phyloP scores from a whole-genome alignment of 257 asterid genomes.

The Eucommia ulmoides region DNA sequence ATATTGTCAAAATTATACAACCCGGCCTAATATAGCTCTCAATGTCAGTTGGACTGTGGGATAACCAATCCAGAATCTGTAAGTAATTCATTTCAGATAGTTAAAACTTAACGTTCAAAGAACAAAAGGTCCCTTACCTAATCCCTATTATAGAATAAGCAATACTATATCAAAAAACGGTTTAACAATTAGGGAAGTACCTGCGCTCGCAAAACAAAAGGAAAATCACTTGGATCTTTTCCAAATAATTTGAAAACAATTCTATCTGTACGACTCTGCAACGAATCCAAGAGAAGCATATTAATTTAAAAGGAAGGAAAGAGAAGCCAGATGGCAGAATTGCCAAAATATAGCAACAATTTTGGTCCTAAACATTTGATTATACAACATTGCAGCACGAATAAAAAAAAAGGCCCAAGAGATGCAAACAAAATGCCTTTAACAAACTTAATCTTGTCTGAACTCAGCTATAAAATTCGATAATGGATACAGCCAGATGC shows the following conservation, averaged over 20 bases:
- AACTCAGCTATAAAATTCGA: no score
- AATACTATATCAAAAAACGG: no score
- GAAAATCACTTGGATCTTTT: constrained; percentile 69
- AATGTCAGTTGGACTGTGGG: constrained; percentile 79
- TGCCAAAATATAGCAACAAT: background rate
- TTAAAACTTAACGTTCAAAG: no score
- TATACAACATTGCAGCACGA: no score
- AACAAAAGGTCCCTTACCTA: no score
- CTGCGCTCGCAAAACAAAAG: constrained; percentile 58
- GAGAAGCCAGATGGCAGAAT: background rate
- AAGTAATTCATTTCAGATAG: constrained; percentile 13
- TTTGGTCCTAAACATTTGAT: no score
- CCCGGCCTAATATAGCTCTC: constrained; percentile 95
- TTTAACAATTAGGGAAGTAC: constrained; percentile 15
- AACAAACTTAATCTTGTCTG: no score
- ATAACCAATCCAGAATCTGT: constrained; percentile 88
- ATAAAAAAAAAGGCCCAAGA: no score
- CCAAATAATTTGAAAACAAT: constrained; percentile 80
- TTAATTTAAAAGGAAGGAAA: no score
- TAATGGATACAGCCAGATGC: no score
- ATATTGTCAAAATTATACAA: constrained; percentile 63
- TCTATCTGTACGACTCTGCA: constrained; percentile 73
- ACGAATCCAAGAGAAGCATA: constrained; percentile 6
- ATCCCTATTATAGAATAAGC: constrained; percentile 1
- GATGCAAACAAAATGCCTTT: no score